Base-by-base conservation (phyloP, 768 basidiomycete species). In the Naganishia randhawae region DNA sequence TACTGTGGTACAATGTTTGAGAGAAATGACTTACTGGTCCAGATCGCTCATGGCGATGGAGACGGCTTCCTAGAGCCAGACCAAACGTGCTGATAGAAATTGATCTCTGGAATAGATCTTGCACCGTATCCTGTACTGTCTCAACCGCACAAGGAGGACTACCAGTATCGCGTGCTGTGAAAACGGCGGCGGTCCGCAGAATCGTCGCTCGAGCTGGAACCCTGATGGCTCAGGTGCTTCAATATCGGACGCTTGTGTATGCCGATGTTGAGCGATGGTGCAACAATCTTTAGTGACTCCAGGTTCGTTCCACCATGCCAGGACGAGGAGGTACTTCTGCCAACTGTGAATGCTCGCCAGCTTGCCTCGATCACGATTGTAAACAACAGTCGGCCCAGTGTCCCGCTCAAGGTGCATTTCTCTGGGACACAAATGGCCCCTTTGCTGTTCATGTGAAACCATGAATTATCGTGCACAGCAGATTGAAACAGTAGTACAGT, bases 21-120 rank as follows among this genome's bases (percentile, higher is more conserved):
- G 35, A 14, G 14, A 14, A 25, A 64, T 22, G 27, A 50, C 66
- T 42, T 27, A 67, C 66, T 67, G 66, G 37, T 67, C 66, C n/a
- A 67, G 32, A 50, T 67, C 66, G 33, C 66, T 67, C 66, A 67
- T 67, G 13, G 29, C 51, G 51, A 32, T 39, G 25, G n/a, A 14
- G 35, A 29, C n/a, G 22, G 27, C 31, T 51, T 35, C 35, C 35
- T 9, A 41, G 6, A 4, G 3, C 45, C 45, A 22, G n/a, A n/a
- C n/a, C 3, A 48, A 17, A 22, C 45, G n/a, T 11, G 19, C 6
- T 48, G 19, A 1, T 48, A 2, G 45, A 48, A 22, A 22, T 48
- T 22, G 11, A 48, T 6, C 45, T 48, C 45, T 48, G 13, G 19
- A 22, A 7, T 22, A 1, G n/a, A 7, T n/a, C n/a, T n/a, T 48